phyloP scores from a whole-genome alignment of 2,329 filamentous ascomycete genomes.

The Pyrenochaeta sp. region DNA sequence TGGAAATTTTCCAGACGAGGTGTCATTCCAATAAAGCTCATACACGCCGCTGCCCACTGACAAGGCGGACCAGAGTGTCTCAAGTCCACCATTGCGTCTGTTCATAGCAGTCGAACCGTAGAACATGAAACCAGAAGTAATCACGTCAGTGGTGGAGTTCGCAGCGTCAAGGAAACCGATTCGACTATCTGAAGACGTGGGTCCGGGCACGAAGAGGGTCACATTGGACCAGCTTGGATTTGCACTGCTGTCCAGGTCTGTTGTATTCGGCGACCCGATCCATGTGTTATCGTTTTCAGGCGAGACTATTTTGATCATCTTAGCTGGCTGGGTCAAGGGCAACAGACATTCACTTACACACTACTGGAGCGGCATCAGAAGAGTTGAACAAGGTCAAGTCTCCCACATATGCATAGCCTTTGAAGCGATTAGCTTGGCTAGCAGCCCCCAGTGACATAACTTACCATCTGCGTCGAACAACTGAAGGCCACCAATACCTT shows the following conservation, averaged over 20 bases:
- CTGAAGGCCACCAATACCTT: constrained; percentile 23
- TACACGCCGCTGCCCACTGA: constrained; percentile 15
- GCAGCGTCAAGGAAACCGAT: constrained; percentile 25
- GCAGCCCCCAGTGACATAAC: neutral
- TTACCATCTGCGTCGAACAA: constrained; percentile 30
- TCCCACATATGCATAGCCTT: constrained; percentile 32
- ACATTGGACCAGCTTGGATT: constrained; percentile 24
- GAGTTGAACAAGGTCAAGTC: constrained; percentile 20
- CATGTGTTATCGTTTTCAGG: constrained; percentile 10
- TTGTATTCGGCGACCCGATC: constrained; percentile 26
- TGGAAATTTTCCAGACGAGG: constrained; percentile 25
- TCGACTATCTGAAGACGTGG: constrained; percentile 13
- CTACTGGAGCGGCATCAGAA: constrained; percentile 25
- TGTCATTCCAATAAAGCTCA: constrained; percentile 35
- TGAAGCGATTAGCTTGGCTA: constrained; percentile 1
- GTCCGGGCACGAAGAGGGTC: constrained; percentile 24
- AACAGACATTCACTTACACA: constrained; percentile 13
- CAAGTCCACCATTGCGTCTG: constrained; percentile 17
- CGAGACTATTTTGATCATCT: constrained; percentile 15
- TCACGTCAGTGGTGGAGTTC: constrained; percentile 5
- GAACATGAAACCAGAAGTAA: constrained; percentile 25
- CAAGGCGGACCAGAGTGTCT: constrained; percentile 22
- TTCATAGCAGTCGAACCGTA: constrained; percentile 29
- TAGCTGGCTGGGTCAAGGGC: neutral
- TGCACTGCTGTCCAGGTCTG: constrained; percentile 8